Percentiles rank a stretch among this genome's conserved stretches.
These are phyloP conservation scores for Pseudogymnoascus sp. DNA, from an alignment of 2,329 filamentous ascomycete species.

Conservation along the genomic window DNA sequence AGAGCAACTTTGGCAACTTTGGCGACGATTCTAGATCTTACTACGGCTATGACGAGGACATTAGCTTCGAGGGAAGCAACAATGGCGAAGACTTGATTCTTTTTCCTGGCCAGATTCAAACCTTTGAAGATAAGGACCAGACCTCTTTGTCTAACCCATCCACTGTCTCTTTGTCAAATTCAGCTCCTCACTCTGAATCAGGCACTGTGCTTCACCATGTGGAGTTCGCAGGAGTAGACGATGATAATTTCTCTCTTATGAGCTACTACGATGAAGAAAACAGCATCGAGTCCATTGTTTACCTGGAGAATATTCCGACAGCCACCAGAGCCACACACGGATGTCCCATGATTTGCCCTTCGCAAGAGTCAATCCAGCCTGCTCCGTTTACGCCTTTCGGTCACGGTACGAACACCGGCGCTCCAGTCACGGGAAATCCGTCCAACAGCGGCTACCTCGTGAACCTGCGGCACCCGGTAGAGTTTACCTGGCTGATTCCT, in stretches of 20 bases:
- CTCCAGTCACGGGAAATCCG: slow-evolving; percentile 8
- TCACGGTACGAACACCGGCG: slow-evolving; percentile 11
- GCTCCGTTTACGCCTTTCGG: slow-evolving; percentile 14
- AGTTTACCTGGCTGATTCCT: slow-evolving; percentile 1
- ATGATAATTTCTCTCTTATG: neutral
- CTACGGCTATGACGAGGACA: neutral
- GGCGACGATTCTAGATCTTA: neutral
- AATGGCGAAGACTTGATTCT: neutral
- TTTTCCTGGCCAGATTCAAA: neutral
- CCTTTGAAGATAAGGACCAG: neutral
- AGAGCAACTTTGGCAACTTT: neutral
- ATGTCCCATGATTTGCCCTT: neutral
- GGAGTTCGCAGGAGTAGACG: neutral
- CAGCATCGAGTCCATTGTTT: neutral
- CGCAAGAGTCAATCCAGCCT: neutral
- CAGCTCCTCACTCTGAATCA: neutral
- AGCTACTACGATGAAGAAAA: neutral
- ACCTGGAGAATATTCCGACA: neutral
- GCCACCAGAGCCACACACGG: neutral
- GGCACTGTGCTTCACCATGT: neutral
- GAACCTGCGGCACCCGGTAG: slow-evolving; percentile 14
- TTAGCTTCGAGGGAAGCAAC: neutral
- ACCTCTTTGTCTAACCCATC: neutral
- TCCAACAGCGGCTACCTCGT: slow-evolving; percentile 11
- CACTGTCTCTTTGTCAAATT: neutral